Evolutionary conservation across 305 asterid genomes (phyloP), one percentile per base, ranked within the genome.

Genomic region (Rubia balearica): DNA sequence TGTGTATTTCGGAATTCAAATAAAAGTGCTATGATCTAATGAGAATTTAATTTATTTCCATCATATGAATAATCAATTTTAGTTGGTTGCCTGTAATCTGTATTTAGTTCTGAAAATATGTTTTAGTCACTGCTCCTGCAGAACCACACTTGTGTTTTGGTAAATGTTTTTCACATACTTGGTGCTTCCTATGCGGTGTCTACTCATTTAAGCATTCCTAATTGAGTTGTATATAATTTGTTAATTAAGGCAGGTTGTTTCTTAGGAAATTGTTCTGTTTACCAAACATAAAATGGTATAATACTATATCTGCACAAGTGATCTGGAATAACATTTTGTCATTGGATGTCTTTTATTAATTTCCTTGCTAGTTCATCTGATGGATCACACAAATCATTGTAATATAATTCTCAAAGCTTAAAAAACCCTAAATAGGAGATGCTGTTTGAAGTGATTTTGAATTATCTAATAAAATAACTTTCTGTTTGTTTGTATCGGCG

Each of bases 401-500:
- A 45, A 21, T 11, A 49, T 38, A 51, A 13, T 61, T 49, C 63
- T 40, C 17, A 21, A 45, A 68, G 69, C 64, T 45, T 16, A n/a
- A n/a, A 19, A 60, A 14, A 17, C 40, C 40, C 40, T 36, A 36
- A 36, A 36, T 36, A 27, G 14, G 21, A 33, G 22, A 7, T 16
- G 6, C 40, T 46, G 30, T 62, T 56, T 62, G 10, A 33, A 62
- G 59, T 38, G 66, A 65, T 72, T 40, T 8, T 24, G 67, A 38
- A 72, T 10, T 38, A 57, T 62, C 45, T 59, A 21, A 45, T 56
- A 27, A 49, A 36, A 30, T 30, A 8, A 6, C 49, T 16, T 33
- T 30, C 56, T 4, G 14, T 38, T 36, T 69, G 36, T 27, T 13
- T 27, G 3, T 42, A 70, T 66, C 51, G 75, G 73, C 72, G 64